Base-by-base conservation (phyloP, 2,329 filamentous ascomycete species). In the Microdochium bolleyi region DNA sequence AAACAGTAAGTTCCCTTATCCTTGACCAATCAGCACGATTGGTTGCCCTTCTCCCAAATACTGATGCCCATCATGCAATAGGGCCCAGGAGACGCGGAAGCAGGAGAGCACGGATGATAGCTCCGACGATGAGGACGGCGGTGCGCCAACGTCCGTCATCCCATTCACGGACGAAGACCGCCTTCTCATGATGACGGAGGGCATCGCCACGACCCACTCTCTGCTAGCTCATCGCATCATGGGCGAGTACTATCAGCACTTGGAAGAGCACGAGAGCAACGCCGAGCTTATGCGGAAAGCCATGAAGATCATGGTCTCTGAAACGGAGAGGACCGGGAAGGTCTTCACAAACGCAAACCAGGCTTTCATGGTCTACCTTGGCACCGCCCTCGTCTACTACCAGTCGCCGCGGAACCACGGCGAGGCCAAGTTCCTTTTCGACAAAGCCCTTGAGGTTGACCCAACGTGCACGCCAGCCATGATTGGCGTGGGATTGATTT, bases 361-460 rank as follows among this genome's bases (percentile, higher is more conserved):
- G 67, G 82, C 88, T 1, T 78, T 94, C 52, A 88, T 84, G 54
- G 79, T 89, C 46, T 86, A 83, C 44, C 81, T 99, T 8, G 94
- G 83, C 10, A 96, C 91, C n/a, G 85, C 92, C 0, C 70, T 97
- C 21, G 89, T 99, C 2, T 88, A 91, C 60, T 89, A 95, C 60
- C 92, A 97, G 64, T 87, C 90, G 0, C 94, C 94, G 0, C 84
- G 89, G 55, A 85, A 97, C 63, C 94, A 99, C 60, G 78, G 84
- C 19, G 92, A 97, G 70, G 92, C 94, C 2, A 92, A 89, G 64
- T 70, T 70, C n/a, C 76, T 96, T 0, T 97, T 99, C 60, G 85
- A 96, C 60, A 80, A 80, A 27, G 88, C 97, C 4, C 76, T 99
- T 1, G 75, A 82, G 49, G 82, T 87, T 24, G 90, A 95, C 53